These are phyloP conservation scores for Colletotrichum orbiculare DNA, from an alignment of 2,329 filamentous ascomycete species.

Conservation along the genomic window DNA sequence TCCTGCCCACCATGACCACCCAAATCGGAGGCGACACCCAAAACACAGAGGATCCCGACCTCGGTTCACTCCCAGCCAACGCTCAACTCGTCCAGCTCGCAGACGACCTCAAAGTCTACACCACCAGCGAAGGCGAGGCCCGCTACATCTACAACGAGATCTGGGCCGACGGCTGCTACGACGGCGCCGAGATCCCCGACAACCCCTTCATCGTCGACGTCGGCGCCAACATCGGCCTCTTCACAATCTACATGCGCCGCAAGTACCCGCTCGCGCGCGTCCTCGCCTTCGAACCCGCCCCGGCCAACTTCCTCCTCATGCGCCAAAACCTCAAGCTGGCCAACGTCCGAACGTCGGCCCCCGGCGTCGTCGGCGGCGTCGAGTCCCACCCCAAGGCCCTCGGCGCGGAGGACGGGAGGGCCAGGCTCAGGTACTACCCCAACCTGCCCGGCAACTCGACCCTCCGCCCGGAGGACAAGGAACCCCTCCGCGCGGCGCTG, in stretches of 20 bases:
- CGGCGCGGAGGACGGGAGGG: slow-evolving; percentile 7
- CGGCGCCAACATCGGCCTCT: slow-evolving; percentile 44
- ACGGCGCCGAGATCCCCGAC: slow-evolving; percentile 28
- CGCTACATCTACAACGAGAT: slow-evolving; percentile 41
- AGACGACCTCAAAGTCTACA: slow-evolving; percentile 35
- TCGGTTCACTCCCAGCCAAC: too few species aligned
- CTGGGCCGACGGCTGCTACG: slow-evolving; percentile 40
- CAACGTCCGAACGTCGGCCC: not conserved
- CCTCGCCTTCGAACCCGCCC: slow-evolving; percentile 43
- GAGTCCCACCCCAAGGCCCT: slow-evolving; percentile 33
- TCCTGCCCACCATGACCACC: too few species aligned
- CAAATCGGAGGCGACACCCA: too few species aligned
- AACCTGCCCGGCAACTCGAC: slow-evolving; percentile 41
- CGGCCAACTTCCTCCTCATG: slow-evolving; percentile 35
- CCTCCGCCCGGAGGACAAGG: slow-evolving; percentile 37
- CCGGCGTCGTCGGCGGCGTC: slow-evolving; percentile 11
- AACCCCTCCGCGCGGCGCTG: slow-evolving; percentile 22
- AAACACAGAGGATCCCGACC: too few species aligned
- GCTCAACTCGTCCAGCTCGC: not conserved
- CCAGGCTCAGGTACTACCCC: slow-evolving; percentile 38
- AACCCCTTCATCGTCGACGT: slow-evolving; percentile 40
- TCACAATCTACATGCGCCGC: slow-evolving; percentile 41
- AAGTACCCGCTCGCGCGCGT: slow-evolving; percentile 40
- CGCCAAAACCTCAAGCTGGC: slow-evolving; percentile 39
- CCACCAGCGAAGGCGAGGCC: slow-evolving; percentile 35